Base-by-base conservation (phyloP, 345 rosid genomes). In the Hibiscus syriacus region DNA sequence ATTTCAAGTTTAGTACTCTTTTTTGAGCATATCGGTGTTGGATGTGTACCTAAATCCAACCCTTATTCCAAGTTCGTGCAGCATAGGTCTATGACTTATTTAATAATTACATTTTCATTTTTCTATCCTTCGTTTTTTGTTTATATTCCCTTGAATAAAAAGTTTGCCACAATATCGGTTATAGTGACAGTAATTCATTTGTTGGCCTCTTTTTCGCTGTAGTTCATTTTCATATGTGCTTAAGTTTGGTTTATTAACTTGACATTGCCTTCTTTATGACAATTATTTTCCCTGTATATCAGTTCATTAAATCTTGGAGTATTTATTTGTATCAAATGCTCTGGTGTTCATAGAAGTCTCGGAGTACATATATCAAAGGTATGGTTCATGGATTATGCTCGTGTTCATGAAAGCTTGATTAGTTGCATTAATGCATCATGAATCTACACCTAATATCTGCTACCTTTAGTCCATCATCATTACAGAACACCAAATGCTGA, bases 351-450 rank as follows among this genome's bases (percentile, higher is more conserved):
- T 77, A 81, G 99, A 80, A 87, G 98, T 86, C 98, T 95, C 77
- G 99, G 99, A 71, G 97, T 87, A 64, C 99, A 95, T 78, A 84
- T 92, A 80, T 80, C 99, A 70, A 95, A 92, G 92, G 99, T 94
- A 70, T 38, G 64, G 48, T 66, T 74, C 54, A 60, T 22, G 4
- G 4, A 26, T 45, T 64, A 26, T 26, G 67, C 53, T 45, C 38
- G 13, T 26, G 3, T 23, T 39, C 14, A 13, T 45, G 14, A 45
- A 45, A 45, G 17, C 49, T 45, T 45, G n/a, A 45, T 45, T 45
- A 2, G 49, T 45, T 45, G 17, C 39, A 36, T 38, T 38, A 10
- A 38, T 38, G 49, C 48, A 43, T 14, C n/a, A 43, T 43, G n/a
- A 43, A 12, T 43, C 48, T 12, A n/a, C 17, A 12, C 48, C 48